Evolutionary conservation across 352 stramenopile species (phyloP).

Genomic region (Pythium rishiriense): DNA sequence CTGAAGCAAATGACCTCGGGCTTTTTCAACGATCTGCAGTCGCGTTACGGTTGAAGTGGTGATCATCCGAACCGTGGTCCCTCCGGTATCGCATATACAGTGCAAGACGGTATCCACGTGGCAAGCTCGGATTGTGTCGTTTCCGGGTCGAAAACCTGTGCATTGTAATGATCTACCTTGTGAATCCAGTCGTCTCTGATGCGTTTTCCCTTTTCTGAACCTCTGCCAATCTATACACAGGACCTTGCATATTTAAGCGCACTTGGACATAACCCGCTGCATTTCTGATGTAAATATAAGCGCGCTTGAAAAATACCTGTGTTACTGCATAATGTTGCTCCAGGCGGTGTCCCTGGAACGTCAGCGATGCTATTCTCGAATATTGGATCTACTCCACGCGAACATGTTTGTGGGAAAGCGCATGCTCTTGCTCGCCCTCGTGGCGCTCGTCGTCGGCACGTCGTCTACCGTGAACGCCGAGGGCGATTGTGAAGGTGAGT

Average conservation of each 20-base stretch:
- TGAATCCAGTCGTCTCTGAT: background rate
- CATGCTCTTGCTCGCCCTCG: constrained; percentile 64
- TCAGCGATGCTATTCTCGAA: constrained; percentile 34
- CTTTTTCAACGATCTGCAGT: constrained; percentile 88
- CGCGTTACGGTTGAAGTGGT: constrained; percentile 56
- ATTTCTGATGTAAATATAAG: too few species aligned
- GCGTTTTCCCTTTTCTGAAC: background rate
- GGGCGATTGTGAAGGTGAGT: constrained; percentile 90
- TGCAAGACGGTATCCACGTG: constrained; percentile 33
- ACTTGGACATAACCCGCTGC: background rate
- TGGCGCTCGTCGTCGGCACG: constrained; percentile 51
- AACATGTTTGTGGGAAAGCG: constrained; percentile 57
- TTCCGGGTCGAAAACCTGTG: constrained; percentile 26
- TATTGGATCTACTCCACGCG: constrained; percentile 14
- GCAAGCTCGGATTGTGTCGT: constrained; percentile 26
- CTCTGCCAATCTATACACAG: background rate
- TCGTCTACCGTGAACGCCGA: constrained; percentile 40
- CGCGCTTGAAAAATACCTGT: constrained; percentile 27
- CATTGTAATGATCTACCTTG: constrained; percentile 6
- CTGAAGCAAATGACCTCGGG: constrained; percentile 90
- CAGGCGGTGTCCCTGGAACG: constrained; percentile 17
- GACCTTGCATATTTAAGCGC: background rate
- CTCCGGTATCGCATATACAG: constrained; percentile 21
- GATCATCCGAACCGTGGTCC: constrained; percentile 13
- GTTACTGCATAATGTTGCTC: constrained; percentile 19